Conservation (phyloP, 2,329 filamentous ascomycete species). For the Apiospora koreana region DNA sequence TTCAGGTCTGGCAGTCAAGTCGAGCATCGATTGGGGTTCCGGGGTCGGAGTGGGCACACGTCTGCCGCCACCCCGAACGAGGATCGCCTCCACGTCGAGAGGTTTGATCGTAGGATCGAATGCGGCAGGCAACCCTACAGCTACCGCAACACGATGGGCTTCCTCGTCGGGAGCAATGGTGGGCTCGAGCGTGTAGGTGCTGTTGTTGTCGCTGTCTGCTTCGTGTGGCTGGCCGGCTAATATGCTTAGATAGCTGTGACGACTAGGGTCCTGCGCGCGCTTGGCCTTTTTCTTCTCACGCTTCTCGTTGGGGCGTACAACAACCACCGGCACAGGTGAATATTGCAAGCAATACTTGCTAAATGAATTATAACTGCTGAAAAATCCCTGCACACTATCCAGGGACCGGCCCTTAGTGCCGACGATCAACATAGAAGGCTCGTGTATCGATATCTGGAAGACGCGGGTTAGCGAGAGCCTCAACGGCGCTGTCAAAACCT, state of each 20-base stretch:
- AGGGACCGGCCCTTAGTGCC: conserved; percentile 84
- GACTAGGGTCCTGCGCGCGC: conserved; percentile 72
- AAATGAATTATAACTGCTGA: conserved; percentile 78
- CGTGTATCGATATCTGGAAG: conserved; percentile 81
- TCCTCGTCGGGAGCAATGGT: conserved; percentile 61
- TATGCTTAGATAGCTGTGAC: conserved; percentile 78
- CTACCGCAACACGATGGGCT: conserved; percentile 64
- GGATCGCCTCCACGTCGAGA: conserved; percentile 37
- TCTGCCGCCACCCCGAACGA: conserved; percentile 24
- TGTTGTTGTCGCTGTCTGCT: conserved; percentile 55
- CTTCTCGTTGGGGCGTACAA: conserved; percentile 85
- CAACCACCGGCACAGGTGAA: conserved; percentile 89
- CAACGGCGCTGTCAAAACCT: background rate
- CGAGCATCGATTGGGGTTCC: conserved; percentile 19
- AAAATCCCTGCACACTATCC: conserved; percentile 81
- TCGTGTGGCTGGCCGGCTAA: conserved; percentile 64
- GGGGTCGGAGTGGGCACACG: conserved; percentile 19
- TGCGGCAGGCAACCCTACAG: conserved; percentile 60
- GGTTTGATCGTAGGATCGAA: conserved; percentile 67
- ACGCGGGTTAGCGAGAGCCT: background rate
- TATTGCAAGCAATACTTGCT: conserved; percentile 95
- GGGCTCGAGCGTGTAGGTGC: conserved; percentile 55
- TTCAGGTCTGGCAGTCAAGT: conserved; percentile 33
- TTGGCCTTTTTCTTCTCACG: conserved; percentile 89
- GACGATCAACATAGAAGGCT: conserved; percentile 88